A percentile compares a stretch with the other conserved stretches of the same genome.
phyloP scores from a whole-genome alignment of 805 yeast species.

The Sugiyamaella lignohabitans region DNA sequence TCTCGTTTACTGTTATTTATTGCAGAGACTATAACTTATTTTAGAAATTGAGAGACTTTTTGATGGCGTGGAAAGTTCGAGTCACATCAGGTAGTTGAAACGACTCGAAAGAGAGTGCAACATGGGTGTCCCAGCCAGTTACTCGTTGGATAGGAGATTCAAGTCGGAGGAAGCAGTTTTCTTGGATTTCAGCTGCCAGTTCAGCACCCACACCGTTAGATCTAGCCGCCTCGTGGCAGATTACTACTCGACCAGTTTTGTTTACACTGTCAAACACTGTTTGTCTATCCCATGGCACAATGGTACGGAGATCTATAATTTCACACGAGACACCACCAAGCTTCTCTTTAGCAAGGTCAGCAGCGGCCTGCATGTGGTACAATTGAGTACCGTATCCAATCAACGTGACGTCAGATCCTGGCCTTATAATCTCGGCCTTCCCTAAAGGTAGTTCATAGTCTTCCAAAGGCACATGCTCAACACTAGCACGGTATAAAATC shows the following conservation, averaged over 20 bases:
- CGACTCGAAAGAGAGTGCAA: constrained; percentile 91
- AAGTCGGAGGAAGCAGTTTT: constrained; percentile 84
- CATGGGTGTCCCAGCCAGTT: constrained; percentile 96
- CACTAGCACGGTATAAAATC: constrained; percentile 75
- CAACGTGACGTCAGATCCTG: constrained; percentile 75
- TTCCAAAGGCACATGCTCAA: constrained; percentile 74
- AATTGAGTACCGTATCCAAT: constrained; percentile 83
- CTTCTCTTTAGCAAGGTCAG: constrained; percentile 66
- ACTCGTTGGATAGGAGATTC: constrained; percentile 94
- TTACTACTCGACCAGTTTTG: constrained; percentile 77
- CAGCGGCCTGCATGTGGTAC: constrained; percentile 71
- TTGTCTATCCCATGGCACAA: constrained; percentile 84
- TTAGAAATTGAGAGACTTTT: constrained; percentile 24
- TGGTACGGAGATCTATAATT: constrained; percentile 83
- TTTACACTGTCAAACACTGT: constrained; percentile 73
- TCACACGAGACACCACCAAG: constrained; percentile 73
- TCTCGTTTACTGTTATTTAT: no score
- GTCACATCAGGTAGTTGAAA: constrained; percentile 84
- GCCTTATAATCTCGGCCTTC: constrained; percentile 78
- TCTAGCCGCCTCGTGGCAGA: constrained; percentile 90
- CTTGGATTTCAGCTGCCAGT: constrained; percentile 90
- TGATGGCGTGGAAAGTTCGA: constrained; percentile 28
- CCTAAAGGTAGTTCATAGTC: constrained; percentile 84
- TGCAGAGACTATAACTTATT: no score
- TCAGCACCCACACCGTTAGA: constrained; percentile 93